A percentile compares a stretch with the other conserved stretches of the same genome.
Conservation (phyloP, 768 basidiomycete genomes). For the Tylopilus rubrobrunneus region DNA sequence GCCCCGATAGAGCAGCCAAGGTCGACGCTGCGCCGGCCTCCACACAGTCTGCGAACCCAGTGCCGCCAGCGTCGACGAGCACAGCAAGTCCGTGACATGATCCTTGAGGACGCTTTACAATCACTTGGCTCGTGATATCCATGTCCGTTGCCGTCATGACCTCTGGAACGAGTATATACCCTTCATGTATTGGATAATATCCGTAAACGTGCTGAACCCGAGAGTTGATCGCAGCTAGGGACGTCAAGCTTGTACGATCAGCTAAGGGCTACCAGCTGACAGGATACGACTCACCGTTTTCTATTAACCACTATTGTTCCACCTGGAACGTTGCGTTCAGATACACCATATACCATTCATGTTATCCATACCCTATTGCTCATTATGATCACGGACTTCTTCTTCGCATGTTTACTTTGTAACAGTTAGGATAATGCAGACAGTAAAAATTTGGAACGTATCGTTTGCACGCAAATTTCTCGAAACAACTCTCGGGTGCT, state of each 20-base stretch:
- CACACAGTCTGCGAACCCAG: not conserved
- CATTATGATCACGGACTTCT: not conserved
- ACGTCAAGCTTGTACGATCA: not conserved
- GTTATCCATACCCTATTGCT: constrained; percentile 16
- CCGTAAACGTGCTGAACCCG: not conserved
- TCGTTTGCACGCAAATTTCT: too few relatives aligned
- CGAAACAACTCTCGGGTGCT: too few relatives aligned
- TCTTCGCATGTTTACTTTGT: not conserved
- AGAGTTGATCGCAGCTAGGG: not conserved
- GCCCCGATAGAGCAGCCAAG: not conserved
- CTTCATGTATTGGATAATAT: constrained; percentile 10
- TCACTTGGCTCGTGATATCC: not conserved
- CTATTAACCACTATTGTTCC: not conserved
- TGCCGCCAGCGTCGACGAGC: not conserved
- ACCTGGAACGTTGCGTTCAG: not conserved
- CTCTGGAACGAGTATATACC: not conserved
- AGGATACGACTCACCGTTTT: not conserved
- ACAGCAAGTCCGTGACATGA: constrained; percentile 1
- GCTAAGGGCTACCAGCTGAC: not conserved
- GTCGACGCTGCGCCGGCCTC: constrained; percentile 1
- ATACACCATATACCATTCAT: constrained; percentile 9
- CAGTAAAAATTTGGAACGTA: not conserved
- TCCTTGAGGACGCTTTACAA: not conserved
- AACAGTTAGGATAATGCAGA: not conserved
- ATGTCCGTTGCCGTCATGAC: constrained; percentile 5